Conservation (phyloP, 1,284 basidiomycete genomes). For the Peniophora sp. region DNA sequence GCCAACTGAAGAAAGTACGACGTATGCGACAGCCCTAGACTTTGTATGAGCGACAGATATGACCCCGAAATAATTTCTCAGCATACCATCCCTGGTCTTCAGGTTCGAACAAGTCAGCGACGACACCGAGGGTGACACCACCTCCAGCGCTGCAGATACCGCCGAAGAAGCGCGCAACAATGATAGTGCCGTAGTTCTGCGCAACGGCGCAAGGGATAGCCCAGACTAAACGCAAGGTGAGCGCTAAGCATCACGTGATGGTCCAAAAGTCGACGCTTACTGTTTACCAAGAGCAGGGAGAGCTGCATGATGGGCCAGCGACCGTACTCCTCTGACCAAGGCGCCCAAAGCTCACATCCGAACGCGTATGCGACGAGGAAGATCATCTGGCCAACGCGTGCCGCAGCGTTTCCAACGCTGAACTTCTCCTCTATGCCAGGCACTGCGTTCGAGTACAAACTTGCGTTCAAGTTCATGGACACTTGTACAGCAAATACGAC, state of each 20-base stretch:
- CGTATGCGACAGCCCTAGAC: slow-evolving; percentile 10
- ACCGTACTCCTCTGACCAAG: slow-evolving; percentile 14
- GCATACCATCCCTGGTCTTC: slow-evolving; percentile 10
- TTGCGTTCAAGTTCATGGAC: slow-evolving; percentile 15
- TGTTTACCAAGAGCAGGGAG: slow-evolving; percentile 11
- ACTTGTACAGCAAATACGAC: slow-evolving; percentile 13
- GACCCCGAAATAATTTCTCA: too few species aligned
- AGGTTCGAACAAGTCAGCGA: slow-evolving; percentile 13
- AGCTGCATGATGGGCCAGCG: slow-evolving; percentile 13
- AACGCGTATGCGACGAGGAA: slow-evolving; percentile 14
- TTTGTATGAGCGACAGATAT: too few species aligned
- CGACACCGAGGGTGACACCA: slow-evolving; percentile 14
- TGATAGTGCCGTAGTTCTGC: slow-evolving; percentile 10
- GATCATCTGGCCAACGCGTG: slow-evolving; percentile 13
- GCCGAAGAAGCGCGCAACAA: slow-evolving; percentile 12
- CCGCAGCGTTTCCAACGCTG: slow-evolving; percentile 7
- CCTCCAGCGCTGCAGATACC: slow-evolving; percentile 13
- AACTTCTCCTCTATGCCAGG: slow-evolving; percentile 8
- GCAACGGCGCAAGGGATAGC: slow-evolving; percentile 13
- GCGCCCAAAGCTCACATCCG: slow-evolving; percentile 14
- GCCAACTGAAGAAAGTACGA: slow-evolving; percentile 13
- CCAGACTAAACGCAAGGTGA: slow-evolving; percentile 8
- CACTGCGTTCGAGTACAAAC: slow-evolving; percentile 12
- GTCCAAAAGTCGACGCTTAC: slow-evolving; percentile 1
- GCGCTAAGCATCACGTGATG: background rate